phyloP scores from a whole-genome alignment of 2,329 filamentous ascomycete genomes.

The Neonectria neomacrospora region DNA sequence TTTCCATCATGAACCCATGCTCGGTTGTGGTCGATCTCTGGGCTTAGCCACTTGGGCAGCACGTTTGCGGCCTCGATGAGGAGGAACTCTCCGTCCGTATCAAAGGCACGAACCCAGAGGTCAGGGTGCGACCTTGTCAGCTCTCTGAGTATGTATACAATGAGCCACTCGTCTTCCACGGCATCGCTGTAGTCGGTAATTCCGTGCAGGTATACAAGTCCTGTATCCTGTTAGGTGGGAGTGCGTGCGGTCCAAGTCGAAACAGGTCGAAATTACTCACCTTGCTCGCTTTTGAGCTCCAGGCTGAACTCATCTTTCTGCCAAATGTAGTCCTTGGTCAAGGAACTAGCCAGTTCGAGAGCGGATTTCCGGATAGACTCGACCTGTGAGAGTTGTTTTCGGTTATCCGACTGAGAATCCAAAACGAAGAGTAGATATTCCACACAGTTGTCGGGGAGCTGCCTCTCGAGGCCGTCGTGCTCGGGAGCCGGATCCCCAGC shows the following conservation, averaged over 20 bases:
- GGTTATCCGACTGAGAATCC: slow-evolving; percentile 63
- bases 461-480: slow-evolving; percentile 23
- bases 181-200: slow-evolving; percentile 91
- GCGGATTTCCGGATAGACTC: slow-evolving; percentile 78
- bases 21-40: slow-evolving; percentile 87
- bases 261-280: slow-evolving; percentile 51
- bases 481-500: neutral
- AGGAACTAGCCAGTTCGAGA: slow-evolving; percentile 66
- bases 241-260: neutral
- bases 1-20: slow-evolving; percentile 88
- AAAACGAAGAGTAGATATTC: slow-evolving; percentile 85
- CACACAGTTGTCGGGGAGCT: slow-evolving; percentile 82
- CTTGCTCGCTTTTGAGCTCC: slow-evolving; percentile 68
- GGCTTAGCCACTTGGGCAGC: slow-evolving; percentile 89
- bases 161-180: slow-evolving; percentile 96
- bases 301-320: slow-evolving; percentile 86
- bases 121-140: slow-evolving; percentile 77
- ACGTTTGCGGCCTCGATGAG: slow-evolving; percentile 92
- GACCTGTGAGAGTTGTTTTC: slow-evolving; percentile 72
- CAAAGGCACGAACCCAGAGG: slow-evolving; percentile 84
- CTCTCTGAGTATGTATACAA: slow-evolving; percentile 88
- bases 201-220: slow-evolving; percentile 75
- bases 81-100: slow-evolving; percentile 94
- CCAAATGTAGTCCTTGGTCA: slow-evolving; percentile 93
- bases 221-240: slow-evolving; percentile 45